Base-by-base conservation (phyloP, 2,329 filamentous ascomycete genomes). In the Colletotrichum cereale region DNA sequence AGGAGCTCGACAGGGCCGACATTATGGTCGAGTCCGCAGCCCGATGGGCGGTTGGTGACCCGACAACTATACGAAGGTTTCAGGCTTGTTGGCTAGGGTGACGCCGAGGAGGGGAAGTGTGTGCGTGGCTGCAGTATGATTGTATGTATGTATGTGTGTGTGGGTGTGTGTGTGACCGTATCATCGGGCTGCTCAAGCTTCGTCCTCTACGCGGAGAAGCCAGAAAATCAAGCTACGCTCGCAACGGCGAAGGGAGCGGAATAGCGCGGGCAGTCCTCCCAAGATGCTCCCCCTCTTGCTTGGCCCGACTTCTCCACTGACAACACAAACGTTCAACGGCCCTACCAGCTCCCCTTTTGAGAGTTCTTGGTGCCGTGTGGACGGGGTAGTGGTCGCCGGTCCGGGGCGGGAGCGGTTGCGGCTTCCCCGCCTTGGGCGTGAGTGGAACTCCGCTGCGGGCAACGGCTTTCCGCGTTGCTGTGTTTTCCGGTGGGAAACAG, bases 391-490 rank as follows among this genome's bases (percentile, higher is more conserved):
- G 24, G 55, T 52, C 31, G 31, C 66, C 66, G 70, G 61, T 58
- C 66, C 70, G 67, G 70, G 31, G 55, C 66, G 66, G 60, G 31
- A 64, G 56, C 34, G 57, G 65, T 38, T 61, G 66, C 70, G 70
- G 53, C 60, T 72, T 72, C 69, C 71, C 69, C 69, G 69, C 66
- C 65, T 66, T 70, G 56, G 44, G 66, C 34, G 66, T 53, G 29
- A 34, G 69, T 70, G 69, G 69, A 72, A 76, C 74, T 34, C 77
- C 75, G 34, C 75, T 74, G 55, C 64, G 73, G 65, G 18, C 71
- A 73, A 44, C 73, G 71, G 57, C 53, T 44, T 69, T 61, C 65
- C 62, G 62, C 67, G 60, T 72, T 24, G 66, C 29, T 38, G 34
- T 57, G 44, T 63, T 36, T 71, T 50, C 38, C 26, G 61, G 26